A percentile compares a stretch with the other conserved stretches of the same genome.
phyloP scores from a whole-genome alignment of 2,329 filamentous ascomycete genomes.

The Penicillium sp. region DNA sequence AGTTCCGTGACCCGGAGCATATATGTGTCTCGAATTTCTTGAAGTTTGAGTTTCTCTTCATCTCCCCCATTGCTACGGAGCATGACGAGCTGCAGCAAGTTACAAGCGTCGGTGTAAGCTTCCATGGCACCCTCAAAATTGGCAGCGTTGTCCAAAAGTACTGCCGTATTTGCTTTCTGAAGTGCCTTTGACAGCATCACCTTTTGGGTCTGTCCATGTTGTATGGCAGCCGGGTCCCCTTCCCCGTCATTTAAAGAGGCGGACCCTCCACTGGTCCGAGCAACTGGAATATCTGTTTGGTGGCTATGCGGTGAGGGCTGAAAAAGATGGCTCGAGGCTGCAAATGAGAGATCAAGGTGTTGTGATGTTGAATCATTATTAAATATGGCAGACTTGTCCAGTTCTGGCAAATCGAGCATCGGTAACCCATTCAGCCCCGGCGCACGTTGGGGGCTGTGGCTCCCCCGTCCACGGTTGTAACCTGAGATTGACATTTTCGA shows the following conservation, averaged over 20 bases:
- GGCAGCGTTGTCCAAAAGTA: slow-evolving; percentile 91
- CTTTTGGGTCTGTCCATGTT: slow-evolving; percentile 70
- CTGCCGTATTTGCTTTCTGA: slow-evolving; percentile 92
- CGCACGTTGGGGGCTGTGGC: slow-evolving; percentile 17
- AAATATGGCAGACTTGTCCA: slow-evolving; percentile 21
- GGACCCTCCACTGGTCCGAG: slow-evolving; percentile 28
- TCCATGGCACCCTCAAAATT: slow-evolving; percentile 89
- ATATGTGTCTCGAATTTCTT: slow-evolving; percentile 90
- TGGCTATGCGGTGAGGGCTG: slow-evolving; percentile 11
- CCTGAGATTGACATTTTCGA: slow-evolving; percentile 24
- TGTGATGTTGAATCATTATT: slow-evolving; percentile 10
- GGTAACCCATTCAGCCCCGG: slow-evolving; percentile 14
- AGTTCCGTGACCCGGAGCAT: slow-evolving; percentile 86
- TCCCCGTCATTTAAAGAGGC: slow-evolving; percentile 26
- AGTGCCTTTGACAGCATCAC: slow-evolving; percentile 94
- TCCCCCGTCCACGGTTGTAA: neutral
- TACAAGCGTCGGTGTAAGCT: slow-evolving; percentile 88
- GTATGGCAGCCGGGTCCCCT: slow-evolving; percentile 32
- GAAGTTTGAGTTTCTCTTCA: slow-evolving; percentile 77
- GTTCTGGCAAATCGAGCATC: slow-evolving; percentile 18
- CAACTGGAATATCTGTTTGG: slow-evolving; percentile 10
- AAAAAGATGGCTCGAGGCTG: slow-evolving; percentile 18
- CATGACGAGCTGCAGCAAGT: slow-evolving; percentile 83
- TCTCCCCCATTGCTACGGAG: slow-evolving; percentile 78
- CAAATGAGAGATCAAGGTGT: slow-evolving; percentile 28